Base-by-base conservation (phyloP, 192 early-diverging fungal species). In the Coemansia sp. region DNA sequence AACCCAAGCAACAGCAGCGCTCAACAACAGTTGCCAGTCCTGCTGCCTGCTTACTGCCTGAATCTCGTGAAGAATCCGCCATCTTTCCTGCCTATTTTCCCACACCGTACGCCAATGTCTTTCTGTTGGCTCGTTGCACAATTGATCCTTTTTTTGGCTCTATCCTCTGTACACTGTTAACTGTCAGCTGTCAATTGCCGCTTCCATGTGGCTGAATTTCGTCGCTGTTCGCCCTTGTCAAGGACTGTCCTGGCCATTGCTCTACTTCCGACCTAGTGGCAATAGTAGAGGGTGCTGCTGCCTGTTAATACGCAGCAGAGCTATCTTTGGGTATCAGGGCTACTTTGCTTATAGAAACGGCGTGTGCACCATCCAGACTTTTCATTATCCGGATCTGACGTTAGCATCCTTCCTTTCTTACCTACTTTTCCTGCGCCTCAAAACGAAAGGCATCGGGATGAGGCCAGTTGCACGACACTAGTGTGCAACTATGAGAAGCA, bases 351-450 rank as follows among this genome's bases (percentile, higher is more conserved):
- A 26, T 15, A n/a, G 18, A n/a, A 57, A 57, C 55, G 26, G 16
- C 7, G 15, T 33, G n/a, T 8, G 55, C 30, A n/a, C n/a, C 31
- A 18, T 29, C 55, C 26, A 31, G 12, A 9, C 21, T 51, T 51
- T 21, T 31, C 55, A 20, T 57, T 57, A 57, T 57, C 55, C 55
- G 31, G 55, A 57, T 57, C 31, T 34, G 55, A 57, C 55, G 30
- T 31, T 57, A 57, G 55, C 31, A 57, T 33, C 55, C 9, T 7
- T 33, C 31, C 55, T 18, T 25, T 25, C 25, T 51, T 26, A 26
- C 7, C 10, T 26, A 26, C 20, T 51, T 51, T 57, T 13, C 55
- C 55, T 57, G 55, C 55, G 55, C 55, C 55, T 57, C 55, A 57
- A 30, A 57, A 30, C 30, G 25, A 29, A 30, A n/a, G 13, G 30